These are phyloP conservation scores for Pisolithus marmoratus DNA, from an alignment of 768 basidiomycete genomes.

Conservation along the genomic window DNA sequence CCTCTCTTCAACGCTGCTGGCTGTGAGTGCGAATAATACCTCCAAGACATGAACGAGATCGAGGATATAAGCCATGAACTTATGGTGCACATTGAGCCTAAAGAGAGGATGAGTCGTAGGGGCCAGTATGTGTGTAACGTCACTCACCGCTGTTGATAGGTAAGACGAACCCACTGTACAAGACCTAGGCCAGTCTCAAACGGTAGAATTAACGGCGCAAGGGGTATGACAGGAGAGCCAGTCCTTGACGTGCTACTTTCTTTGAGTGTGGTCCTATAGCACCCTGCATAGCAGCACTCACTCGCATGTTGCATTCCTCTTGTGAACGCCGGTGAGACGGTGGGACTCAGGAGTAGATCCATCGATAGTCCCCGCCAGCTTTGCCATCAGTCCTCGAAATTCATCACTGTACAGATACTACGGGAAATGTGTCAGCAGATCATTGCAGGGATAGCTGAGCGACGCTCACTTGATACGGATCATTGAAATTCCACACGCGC, in stretches of 20 bases:
- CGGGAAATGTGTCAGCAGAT: not conserved
- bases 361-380: not conserved
- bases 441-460: not conserved
- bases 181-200: not conserved
- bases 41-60: not conserved
- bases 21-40: not conserved
- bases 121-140: not conserved
- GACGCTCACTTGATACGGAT: constrained; percentile 3
- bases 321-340: not conserved
- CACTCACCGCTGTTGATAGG: constrained; percentile 3
- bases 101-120: not conserved
- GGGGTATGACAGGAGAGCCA: not conserved
- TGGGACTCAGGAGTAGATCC: not conserved
- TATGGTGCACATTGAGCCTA: not conserved
- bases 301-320: not conserved
- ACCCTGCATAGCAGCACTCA: not conserved
- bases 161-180: not conserved
- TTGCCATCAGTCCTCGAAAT: not conserved
- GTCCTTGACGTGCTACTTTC: too few species aligned
- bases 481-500: constrained; percentile 14
- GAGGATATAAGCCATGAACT: not conserved
- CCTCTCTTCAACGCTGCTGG: not conserved
- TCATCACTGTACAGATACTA: not conserved
- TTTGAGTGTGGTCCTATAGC: not conserved
- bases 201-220: not conserved